These are phyloP conservation scores for Hansenula lynferdii DNA, from an alignment of 1,139 yeast species.

Conservation along the genomic window DNA sequence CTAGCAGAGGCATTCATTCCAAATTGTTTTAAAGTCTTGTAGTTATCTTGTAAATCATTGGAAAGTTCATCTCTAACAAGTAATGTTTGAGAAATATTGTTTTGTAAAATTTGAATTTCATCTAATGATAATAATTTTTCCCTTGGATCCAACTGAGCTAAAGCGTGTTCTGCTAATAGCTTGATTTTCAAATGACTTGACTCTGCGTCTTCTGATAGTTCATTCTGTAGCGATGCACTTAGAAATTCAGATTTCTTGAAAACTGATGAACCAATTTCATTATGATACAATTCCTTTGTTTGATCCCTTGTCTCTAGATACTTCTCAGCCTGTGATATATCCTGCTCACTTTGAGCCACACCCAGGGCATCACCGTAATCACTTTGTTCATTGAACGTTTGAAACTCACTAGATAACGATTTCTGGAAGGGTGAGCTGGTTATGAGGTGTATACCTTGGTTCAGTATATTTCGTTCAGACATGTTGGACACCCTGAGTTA, in stretches of 20 bases:
- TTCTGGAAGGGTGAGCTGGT: constrained; percentile 17
- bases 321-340: not conserved
- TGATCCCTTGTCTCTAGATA: constrained; percentile 3
- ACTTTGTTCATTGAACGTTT: not conserved
- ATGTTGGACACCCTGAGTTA: too few species aligned
- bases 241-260: constrained; percentile 4
- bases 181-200: constrained; percentile 15
- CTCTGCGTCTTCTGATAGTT: constrained; percentile 7
- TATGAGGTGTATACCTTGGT: constrained; percentile 7
- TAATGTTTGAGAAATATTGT: constrained; percentile 5
- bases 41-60: constrained; percentile 12
- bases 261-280: constrained; percentile 4
- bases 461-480: constrained; percentile 1
- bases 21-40: constrained; percentile 7
- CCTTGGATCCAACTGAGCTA: constrained; percentile 9
- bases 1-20: not conserved
- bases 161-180: constrained; percentile 16
- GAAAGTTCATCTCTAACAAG: constrained; percentile 11
- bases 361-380: not conserved
- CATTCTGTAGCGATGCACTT: constrained; percentile 8
- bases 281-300: constrained; percentile 4
- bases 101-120: constrained; percentile 8
- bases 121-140: constrained; percentile 11
- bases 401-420: constrained; percentile 10
- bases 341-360: not conserved